Evolutionary conservation across 78 protist genomes (phyloP).

Genomic region (Trichosphaerium sp.): DNA sequence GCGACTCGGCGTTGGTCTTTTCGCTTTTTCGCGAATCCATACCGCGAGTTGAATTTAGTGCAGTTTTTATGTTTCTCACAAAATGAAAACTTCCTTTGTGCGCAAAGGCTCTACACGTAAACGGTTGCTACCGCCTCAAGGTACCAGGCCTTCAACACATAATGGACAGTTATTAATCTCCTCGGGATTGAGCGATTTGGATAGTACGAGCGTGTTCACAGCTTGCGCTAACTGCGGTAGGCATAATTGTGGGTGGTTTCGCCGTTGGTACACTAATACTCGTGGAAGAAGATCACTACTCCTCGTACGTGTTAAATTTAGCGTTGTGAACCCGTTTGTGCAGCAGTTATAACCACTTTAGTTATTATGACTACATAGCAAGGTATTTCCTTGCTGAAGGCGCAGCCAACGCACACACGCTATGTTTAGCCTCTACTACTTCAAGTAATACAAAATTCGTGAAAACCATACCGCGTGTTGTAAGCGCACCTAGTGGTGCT

Average conservation of each 20-base stretch:
- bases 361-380: slow-evolving; percentile 31
- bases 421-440: slow-evolving; percentile 20
- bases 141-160: slow-evolving; percentile 34
- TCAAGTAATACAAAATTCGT: slow-evolving; percentile 22
- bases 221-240: neutral
- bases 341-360: too few relatives aligned
- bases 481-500: neutral
- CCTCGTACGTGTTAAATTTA: too few relatives aligned
- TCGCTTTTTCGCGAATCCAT: too few relatives aligned
- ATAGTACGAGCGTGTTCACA: too few relatives aligned
- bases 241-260: slow-evolving; percentile 41
- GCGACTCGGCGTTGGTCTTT: too few relatives aligned
- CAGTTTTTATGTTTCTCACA: too few relatives aligned
- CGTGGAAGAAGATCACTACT: slow-evolving; percentile 43
- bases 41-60: too few relatives aligned
- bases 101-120: too few relatives aligned
- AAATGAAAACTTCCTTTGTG: too few relatives aligned
- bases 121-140: too few relatives aligned
- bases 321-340: too few relatives aligned
- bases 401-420: slow-evolving; percentile 13
- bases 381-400: slow-evolving; percentile 53
- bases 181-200: slow-evolving; percentile 34
- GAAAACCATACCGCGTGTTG: slow-evolving; percentile 26
- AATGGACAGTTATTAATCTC: slow-evolving; percentile 31
- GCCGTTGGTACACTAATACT: slow-evolving; percentile 45